These are phyloP conservation scores for Leucoagaricus sp. DNA, from an alignment of 1,284 basidiomycete genomes.

Conservation along the genomic window DNA sequence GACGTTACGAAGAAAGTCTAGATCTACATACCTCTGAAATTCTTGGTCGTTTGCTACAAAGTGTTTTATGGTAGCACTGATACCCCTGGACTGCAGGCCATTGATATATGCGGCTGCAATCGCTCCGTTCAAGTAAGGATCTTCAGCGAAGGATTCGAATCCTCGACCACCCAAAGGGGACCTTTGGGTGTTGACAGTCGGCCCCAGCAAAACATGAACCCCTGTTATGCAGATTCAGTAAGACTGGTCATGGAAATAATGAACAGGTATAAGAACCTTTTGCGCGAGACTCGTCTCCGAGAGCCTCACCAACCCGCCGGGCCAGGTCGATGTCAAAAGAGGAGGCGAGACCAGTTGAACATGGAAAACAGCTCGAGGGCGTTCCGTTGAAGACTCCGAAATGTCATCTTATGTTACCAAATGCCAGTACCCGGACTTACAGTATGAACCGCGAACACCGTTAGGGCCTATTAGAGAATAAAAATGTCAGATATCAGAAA, in stretches of 20 bases:
- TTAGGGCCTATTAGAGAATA: constrained; percentile 40
- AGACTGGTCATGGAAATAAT: not conserved
- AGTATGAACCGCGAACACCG: constrained; percentile 51
- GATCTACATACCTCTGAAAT: constrained; percentile 34
- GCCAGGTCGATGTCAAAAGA: constrained; percentile 52
- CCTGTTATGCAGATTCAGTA: constrained; percentile 27
- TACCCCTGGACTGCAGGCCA: constrained; percentile 52
- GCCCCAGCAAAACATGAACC: constrained; percentile 48
- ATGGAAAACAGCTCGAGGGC: constrained; percentile 49
- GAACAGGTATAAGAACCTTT: constrained; percentile 36
- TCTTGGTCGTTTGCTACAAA: constrained; percentile 56
- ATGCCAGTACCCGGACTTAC: constrained; percentile 25
- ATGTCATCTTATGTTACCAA: not conserved
- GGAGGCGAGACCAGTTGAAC: constrained; percentile 49
- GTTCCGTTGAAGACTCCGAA: constrained; percentile 48
- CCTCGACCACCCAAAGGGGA: constrained; percentile 49
- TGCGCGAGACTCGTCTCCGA: constrained; percentile 47
- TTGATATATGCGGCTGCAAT: constrained; percentile 56
- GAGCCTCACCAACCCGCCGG: constrained; percentile 40
- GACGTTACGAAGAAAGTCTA: not conserved
- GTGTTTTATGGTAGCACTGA: constrained; percentile 49
- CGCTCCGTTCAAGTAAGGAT: constrained; percentile 37
- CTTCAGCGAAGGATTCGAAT: constrained; percentile 57
- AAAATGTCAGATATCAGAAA: not conserved
- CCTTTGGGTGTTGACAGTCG: constrained; percentile 57